Conservation (phyloP, 495 filamentous ascomycete species). For the Extremus antarcticus region DNA sequence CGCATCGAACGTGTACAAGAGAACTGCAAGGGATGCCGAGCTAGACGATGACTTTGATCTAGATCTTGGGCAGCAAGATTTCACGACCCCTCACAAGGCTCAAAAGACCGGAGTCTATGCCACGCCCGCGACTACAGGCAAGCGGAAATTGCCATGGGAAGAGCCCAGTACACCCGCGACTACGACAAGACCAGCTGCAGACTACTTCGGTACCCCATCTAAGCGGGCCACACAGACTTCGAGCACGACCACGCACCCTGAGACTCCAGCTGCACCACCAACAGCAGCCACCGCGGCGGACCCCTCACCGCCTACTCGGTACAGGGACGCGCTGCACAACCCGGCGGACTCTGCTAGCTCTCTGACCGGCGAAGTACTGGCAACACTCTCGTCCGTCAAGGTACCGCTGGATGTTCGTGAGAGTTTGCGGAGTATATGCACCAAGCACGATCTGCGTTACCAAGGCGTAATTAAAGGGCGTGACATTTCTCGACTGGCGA, state of each 20-base stretch:
- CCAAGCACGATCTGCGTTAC: conserved; percentile 43
- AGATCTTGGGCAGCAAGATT: too few species aligned
- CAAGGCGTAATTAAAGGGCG: conserved; percentile 50
- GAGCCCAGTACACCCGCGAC: conserved; percentile 15
- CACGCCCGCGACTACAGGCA: conserved; percentile 36
- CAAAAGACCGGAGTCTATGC: conserved; percentile 35
- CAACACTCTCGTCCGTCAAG: background rate
- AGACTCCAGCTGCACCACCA: conserved; percentile 1
- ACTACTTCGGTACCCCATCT: conserved; percentile 11
- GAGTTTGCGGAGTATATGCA: conserved; percentile 32
- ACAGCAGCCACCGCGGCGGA: background rate
- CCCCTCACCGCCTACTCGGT: conserved; percentile 10
- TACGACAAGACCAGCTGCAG: background rate
- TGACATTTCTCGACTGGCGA: conserved; percentile 48
- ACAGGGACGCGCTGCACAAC: conserved; percentile 15
- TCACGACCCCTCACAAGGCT: conserved; percentile 40
- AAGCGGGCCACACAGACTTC: background rate
- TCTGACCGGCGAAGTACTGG: conserved; percentile 9
- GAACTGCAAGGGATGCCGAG: background rate
- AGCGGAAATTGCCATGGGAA: conserved; percentile 36
- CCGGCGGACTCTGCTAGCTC: conserved; percentile 13
- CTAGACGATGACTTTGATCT: conserved; percentile 7
- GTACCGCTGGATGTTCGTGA: conserved; percentile 5
- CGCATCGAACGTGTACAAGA: conserved; percentile 3
- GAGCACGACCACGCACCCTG: background rate